Percentiles rank a stretch among this genome's conserved stretches.
These are phyloP conservation scores for Nicotiana attenuata DNA, from an alignment of 257 asterid species.

Conservation along the genomic window DNA sequence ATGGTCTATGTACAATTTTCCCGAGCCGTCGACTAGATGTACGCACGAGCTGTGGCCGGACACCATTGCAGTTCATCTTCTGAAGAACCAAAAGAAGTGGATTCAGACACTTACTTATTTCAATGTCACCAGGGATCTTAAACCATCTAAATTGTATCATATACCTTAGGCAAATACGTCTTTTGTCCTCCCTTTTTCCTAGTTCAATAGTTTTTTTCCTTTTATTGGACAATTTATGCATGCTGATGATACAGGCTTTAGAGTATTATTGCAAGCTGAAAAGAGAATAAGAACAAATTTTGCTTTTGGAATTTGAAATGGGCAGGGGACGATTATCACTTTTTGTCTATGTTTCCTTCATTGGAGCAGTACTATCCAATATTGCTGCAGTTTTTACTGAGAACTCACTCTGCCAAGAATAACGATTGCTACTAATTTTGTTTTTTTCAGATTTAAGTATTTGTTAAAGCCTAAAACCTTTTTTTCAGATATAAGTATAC, in stretches of 20 bases:
- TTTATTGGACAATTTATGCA: not conserved
- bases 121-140: slow-evolving; percentile 61
- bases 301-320: not conserved
- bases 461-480: no score
- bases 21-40: slow-evolving; percentile 71
- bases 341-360: not conserved
- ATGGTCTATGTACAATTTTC: slow-evolving; percentile 90
- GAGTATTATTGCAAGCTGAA: not conserved
- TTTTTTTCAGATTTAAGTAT: no score
- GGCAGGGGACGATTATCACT: not conserved
- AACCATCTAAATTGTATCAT: slow-evolving; percentile 76
- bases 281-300: not conserved
- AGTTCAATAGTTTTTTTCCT: not conserved
- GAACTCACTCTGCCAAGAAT: no score
- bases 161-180: slow-evolving; percentile 26
- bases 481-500: no score
- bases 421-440: no score
- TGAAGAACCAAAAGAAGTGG: slow-evolving; percentile 90
- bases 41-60: slow-evolving; percentile 90
- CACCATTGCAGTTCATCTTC: slow-evolving; percentile 71
- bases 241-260: not conserved
- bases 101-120: slow-evolving; percentile 65
- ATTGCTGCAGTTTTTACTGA: not conserved
- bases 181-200: not conserved
- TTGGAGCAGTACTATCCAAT: not conserved